Conservation (phyloP, 257 asterid species). For the Salvia miltiorrhiza region DNA sequence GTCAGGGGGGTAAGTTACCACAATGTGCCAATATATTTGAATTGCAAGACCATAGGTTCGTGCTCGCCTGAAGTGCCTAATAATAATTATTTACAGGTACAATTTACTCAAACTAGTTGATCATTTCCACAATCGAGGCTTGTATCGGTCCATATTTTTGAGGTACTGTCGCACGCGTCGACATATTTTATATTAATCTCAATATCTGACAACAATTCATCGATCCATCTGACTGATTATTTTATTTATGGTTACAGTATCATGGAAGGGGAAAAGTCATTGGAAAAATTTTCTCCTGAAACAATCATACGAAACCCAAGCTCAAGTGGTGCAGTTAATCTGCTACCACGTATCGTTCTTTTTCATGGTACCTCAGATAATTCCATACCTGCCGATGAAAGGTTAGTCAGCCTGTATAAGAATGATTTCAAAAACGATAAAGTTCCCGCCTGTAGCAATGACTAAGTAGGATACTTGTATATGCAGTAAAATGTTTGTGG, state of each 20-base stretch:
- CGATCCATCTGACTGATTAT: constrained; percentile 8
- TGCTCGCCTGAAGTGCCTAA: constrained; percentile 7
- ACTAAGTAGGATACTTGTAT: not conserved
- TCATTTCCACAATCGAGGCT: constrained; percentile 88
- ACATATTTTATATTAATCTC: not conserved
- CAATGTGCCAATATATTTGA: not conserved
- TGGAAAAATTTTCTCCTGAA: constrained; percentile 84
- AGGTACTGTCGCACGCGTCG: constrained; percentile 42
- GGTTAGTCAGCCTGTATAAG: constrained; percentile 47
- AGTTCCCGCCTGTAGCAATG: constrained; percentile 16
- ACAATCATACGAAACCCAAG: constrained; percentile 43
- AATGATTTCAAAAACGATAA: not conserved
- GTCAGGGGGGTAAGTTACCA: constrained; percentile 84
- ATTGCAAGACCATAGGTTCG: constrained; percentile 4
- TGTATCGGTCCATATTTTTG: constrained; percentile 85
- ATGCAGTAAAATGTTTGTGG: constrained; percentile 67
- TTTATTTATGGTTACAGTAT: constrained; percentile 46
- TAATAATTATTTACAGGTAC: constrained; percentile 51
- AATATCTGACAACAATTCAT: not conserved
- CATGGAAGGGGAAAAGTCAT: constrained; percentile 89
- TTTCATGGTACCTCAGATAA: constrained; percentile 80
- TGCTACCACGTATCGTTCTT: constrained; percentile 73
- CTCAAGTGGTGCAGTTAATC: constrained; percentile 36
- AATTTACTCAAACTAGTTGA: constrained; percentile 76
- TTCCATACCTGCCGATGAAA: constrained; percentile 77